These are phyloP conservation scores for Saccharomycopsis malanga DNA, from an alignment of 805 yeast genomes.

Conservation along the genomic window DNA sequence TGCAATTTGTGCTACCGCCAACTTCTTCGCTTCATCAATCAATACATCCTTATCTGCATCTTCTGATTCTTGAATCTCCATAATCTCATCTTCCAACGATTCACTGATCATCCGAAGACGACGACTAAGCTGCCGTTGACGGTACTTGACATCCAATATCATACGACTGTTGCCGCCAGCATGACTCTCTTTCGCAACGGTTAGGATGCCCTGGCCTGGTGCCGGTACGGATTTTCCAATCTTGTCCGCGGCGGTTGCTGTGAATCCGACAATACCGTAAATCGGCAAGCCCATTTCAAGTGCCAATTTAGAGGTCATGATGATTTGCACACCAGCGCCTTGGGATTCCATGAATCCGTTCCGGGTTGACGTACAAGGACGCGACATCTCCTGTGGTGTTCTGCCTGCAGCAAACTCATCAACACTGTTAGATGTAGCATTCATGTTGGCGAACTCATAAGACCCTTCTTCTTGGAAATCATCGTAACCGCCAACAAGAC, in stretches of 20 bases:
- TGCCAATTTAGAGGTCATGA: conserved; percentile 93
- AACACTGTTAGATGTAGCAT: conserved; percentile 87
- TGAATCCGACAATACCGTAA: conserved; percentile 87
- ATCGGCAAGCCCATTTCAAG: conserved; percentile 98
- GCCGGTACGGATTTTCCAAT: conserved; percentile 99
- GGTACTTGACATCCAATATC: conserved; percentile 83
- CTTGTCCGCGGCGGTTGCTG: conserved; percentile 97
- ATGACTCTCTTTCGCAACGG: conserved; percentile 93
- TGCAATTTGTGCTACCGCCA: conserved; percentile 74
- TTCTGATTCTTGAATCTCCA: conserved; percentile 40
- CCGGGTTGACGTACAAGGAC: conserved; percentile 95
- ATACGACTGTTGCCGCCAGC: conserved; percentile 38
- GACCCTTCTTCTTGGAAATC: conserved; percentile 99
- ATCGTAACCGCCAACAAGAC: conserved; percentile 98
- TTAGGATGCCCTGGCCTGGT: conserved; percentile 98
- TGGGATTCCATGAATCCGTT: conserved; percentile 99
- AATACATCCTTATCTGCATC: conserved; percentile 43
- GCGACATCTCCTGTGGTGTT: conserved; percentile 96
- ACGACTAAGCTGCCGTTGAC: conserved; percentile 80
- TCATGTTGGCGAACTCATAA: conserved; percentile 96
- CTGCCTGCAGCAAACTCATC: conserved; percentile 93
- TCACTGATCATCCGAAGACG: conserved; percentile 79
- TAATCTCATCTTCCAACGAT: conserved; percentile 64
- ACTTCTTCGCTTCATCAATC: conserved; percentile 77
- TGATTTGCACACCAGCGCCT: conserved; percentile 96